Evolutionary conservation across 208 protist species (phyloP).

Genomic region (Leishmania major): DNA sequence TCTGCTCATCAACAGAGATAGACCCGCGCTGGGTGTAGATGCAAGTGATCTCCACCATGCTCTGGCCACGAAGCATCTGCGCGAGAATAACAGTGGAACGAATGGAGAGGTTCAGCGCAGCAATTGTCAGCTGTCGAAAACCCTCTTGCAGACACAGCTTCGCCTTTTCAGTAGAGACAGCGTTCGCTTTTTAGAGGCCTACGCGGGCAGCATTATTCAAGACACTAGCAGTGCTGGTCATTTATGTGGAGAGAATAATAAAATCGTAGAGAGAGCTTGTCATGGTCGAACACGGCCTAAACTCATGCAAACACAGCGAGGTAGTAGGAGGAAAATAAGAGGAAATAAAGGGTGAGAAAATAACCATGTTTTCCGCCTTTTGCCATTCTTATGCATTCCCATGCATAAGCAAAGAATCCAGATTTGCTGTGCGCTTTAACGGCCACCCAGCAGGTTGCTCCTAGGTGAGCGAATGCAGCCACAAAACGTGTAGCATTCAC

Average conservation of each 20-base stretch:
- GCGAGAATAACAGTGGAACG: slow-evolving; percentile 50
- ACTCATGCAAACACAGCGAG: background rate
- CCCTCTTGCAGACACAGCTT: slow-evolving; percentile 54
- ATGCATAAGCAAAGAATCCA: background rate
- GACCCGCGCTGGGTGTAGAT: slow-evolving; percentile 46
- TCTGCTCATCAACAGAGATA: slow-evolving; percentile 30
- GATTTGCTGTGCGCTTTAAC: background rate
- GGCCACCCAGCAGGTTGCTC: background rate
- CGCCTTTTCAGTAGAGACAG: slow-evolving; percentile 49
- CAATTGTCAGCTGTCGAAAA: slow-evolving; percentile 40
- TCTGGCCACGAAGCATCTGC: slow-evolving; percentile 60
- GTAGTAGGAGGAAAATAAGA: background rate
- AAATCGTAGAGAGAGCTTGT: background rate
- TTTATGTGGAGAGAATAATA: background rate
- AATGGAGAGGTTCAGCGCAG: slow-evolving; percentile 48
- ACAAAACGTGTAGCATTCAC: background rate
- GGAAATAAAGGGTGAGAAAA: background rate
- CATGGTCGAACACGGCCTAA: background rate
- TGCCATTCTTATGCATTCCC: background rate
- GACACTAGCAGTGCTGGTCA: slow-evolving; percentile 7
- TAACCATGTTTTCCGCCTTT: background rate
- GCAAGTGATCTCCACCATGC: slow-evolving; percentile 53
- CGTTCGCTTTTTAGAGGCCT: slow-evolving; percentile 44
- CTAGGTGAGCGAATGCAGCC: background rate
- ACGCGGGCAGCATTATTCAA: slow-evolving; percentile 48